Evolutionary conservation across 192 early-diverging fungal species (phyloP).

Genomic region (Linnemannia schmuckeri): DNA sequence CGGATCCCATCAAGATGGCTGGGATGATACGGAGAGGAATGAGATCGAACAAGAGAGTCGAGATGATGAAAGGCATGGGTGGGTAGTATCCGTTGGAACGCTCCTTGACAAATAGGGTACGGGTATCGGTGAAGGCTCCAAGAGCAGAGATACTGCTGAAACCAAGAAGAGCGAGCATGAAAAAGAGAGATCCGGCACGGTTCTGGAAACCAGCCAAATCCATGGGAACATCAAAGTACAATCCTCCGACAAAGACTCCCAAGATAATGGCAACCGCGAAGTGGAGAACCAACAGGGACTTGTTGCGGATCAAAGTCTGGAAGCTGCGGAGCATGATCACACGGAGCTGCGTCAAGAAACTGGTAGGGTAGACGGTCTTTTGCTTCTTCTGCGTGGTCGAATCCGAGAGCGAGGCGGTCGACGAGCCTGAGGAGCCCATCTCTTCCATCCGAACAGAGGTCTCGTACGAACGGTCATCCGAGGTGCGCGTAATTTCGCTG

Average conservation of each 20-base stretch:
- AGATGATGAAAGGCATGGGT: slow-evolving; percentile 63
- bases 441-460: slow-evolving; percentile 30
- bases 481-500: neutral
- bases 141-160: slow-evolving; percentile 78
- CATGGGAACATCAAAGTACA: slow-evolving; percentile 72
- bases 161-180: slow-evolving; percentile 75
- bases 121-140: slow-evolving; percentile 63
- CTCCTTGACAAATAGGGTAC: slow-evolving; percentile 63
- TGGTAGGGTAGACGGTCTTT: slow-evolving; percentile 41
- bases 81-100: slow-evolving; percentile 65
- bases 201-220: slow-evolving; percentile 82
- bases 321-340: slow-evolving; percentile 60
- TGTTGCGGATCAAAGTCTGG: slow-evolving; percentile 61
- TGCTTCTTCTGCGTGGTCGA: neutral
- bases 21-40: slow-evolving; percentile 78
- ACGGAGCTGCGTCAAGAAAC: slow-evolving; percentile 68
- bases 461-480: neutral
- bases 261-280: slow-evolving; percentile 64
- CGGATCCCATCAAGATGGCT: slow-evolving; percentile 71
- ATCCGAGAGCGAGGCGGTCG: slow-evolving; percentile 19
- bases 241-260: slow-evolving; percentile 73
- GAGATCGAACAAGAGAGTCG: slow-evolving; percentile 77
- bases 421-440: neutral
- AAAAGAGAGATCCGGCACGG: slow-evolving; percentile 76
- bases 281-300: slow-evolving; percentile 66